Evolutionary conservation across 2,329 filamentous ascomycete species (phyloP), one percentile per base, ranked within the genome.

Genomic region (Aphanoascus verrucosus): DNA sequence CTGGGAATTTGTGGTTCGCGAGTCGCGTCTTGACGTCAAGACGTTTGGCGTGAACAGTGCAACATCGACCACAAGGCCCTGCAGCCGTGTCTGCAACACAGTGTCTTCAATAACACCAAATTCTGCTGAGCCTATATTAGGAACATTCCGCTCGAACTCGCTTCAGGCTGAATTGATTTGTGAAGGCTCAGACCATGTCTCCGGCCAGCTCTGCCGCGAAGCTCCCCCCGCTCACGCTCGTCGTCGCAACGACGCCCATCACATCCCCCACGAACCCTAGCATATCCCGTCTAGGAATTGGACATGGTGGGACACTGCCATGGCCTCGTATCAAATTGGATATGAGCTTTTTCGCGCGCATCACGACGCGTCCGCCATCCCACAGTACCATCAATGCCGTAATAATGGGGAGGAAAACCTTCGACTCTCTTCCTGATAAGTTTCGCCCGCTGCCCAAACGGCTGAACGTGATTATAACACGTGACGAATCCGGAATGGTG

Each of bases 371-470:
- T 14, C 57, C 67, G 3, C 64, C 67, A 0, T 17, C 46, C 52
- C 37, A 50, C 6, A 56, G n/a, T 34, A 44, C 53, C 4, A 65
- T 63, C 1, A 91, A 90, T 68, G 86, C 87, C 15, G 87, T 97
- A 49, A 85, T 98, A 61, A 98, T 98, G 93, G 93, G 93, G 56
- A 86, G 93, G 64, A 96, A 94, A 71, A 98, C 93, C 0, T 98
- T 91, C 84, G 88, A 94, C 50, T 88, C 83, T 59, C 91, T 98
- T 56, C 91, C 93, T 1, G 65, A 75, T 5, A 78, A 76, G 49
- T 89, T 93, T 66, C 79, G 89, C 1, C 93, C 93, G 15, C 76
- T 98, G 34, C 83, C 81, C 57, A 85, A 82, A 57, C 77, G 93
- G 8, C 74, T 89, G 49, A 97, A 95, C 68, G 80, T 96, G 40